Evolutionary conservation across 2,329 filamentous ascomycete species (phyloP).

Genomic region (Ophioceras dolichostomum): DNA sequence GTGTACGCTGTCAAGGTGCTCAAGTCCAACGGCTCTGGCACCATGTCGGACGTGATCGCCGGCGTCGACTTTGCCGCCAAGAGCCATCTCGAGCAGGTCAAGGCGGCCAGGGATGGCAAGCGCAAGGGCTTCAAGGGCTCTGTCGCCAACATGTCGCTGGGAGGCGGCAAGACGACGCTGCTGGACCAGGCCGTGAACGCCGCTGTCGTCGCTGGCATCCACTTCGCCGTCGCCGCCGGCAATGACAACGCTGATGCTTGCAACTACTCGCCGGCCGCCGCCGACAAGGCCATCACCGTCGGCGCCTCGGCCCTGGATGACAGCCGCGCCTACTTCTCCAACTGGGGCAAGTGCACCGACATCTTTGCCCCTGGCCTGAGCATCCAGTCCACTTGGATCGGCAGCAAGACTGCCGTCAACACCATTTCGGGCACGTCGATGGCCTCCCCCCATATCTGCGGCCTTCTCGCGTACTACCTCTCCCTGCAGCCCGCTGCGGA

Average conservation of each 20-base stretch:
- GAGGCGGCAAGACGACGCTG: conserved; percentile 89
- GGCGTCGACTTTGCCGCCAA: conserved; percentile 91
- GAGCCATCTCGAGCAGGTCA: conserved; percentile 63
- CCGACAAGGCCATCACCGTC: conserved; percentile 85
- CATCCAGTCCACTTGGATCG: conserved; percentile 98
- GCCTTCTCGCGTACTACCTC: conserved; percentile 94
- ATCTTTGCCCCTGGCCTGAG: conserved; percentile 96
- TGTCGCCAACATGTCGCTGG: conserved; percentile 98
- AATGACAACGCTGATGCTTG: conserved; percentile 99
- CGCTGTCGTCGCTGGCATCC: conserved; percentile 79
- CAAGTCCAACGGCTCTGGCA: conserved; percentile 90
- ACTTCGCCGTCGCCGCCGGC: conserved; percentile 96
- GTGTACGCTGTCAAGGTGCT: conserved; percentile 98
- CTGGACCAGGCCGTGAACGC: conserved; percentile 91
- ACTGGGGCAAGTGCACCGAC: conserved; percentile 98
- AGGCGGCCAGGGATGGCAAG: conserved; percentile 74
- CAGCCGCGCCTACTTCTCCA: conserved; percentile 99
- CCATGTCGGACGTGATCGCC: conserved; percentile 98
- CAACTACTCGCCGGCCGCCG: conserved; percentile 96
- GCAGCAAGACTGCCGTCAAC: conserved; percentile 91
- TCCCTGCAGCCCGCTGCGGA: conserved; percentile 85
- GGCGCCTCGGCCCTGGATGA: conserved; percentile 89
- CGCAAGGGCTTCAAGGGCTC: conserved; percentile 98
- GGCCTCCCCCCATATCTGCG: conserved; percentile 93
- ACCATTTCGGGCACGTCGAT: conserved; percentile 99